phyloP scores from a whole-genome alignment of 352 stramenopile species.

The Lagenidium giganteum region DNA sequence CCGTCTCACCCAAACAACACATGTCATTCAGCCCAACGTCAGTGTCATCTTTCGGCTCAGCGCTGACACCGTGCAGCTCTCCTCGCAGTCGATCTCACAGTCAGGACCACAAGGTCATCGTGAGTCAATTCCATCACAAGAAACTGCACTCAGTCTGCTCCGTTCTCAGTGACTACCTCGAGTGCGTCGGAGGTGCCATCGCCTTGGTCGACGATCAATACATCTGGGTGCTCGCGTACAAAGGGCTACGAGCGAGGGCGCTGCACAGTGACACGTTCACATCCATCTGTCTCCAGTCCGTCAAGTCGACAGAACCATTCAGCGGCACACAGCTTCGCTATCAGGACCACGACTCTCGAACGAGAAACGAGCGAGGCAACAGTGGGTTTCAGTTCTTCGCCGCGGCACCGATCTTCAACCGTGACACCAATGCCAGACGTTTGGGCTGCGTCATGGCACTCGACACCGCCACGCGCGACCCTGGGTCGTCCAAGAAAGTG shows the following conservation, averaged over 20 bases:
- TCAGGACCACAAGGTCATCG: conserved; percentile 48
- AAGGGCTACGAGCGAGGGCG: conserved; percentile 38
- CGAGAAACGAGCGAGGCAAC: no score
- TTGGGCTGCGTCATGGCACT: conserved; percentile 61
- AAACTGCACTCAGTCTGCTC: conserved; percentile 73
- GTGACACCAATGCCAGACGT: conserved; percentile 16
- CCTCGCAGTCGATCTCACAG: conserved; percentile 16
- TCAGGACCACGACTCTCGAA: conserved; percentile 17
- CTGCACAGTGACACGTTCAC: conserved; percentile 56
- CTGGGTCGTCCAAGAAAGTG: conserved; percentile 30
- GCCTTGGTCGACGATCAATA: conserved; percentile 53
- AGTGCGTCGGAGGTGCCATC: conserved; percentile 60
- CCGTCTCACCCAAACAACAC: conserved; percentile 1
- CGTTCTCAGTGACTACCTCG: conserved; percentile 61
- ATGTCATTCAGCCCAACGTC: not conserved
- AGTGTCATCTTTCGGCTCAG: conserved; percentile 26
- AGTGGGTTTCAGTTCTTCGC: conserved; percentile 59
- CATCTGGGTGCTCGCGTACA: conserved; percentile 65
- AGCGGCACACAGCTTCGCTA: conserved; percentile 33
- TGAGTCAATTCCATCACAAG: conserved; percentile 65
- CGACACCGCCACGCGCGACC: conserved; percentile 37
- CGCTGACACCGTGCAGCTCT: conserved; percentile 27
- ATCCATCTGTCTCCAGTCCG: conserved; percentile 42
- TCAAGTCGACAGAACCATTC: conserved; percentile 36
- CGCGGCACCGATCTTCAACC: conserved; percentile 36